Conservation (phyloP, 2,329 filamentous ascomycete species). For the Trichoderma simmonsii region DNA sequence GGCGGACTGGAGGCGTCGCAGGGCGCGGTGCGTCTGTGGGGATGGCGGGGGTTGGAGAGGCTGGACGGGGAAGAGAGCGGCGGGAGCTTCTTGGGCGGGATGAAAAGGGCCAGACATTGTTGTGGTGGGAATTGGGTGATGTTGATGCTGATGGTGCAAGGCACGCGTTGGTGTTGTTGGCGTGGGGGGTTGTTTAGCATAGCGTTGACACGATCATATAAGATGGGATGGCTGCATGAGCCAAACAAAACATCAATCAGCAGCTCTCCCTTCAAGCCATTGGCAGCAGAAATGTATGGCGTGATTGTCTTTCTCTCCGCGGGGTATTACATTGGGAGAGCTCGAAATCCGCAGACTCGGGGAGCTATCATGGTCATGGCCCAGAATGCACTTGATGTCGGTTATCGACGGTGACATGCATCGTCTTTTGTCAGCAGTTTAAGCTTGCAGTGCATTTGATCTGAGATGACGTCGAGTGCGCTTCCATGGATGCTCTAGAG, state of each 20-base stretch:
- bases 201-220: background rate
- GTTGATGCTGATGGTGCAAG: background rate
- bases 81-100: constrained; percentile 2
- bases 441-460: background rate
- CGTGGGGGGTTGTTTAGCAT: background rate
- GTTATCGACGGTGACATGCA: background rate
- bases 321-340: background rate
- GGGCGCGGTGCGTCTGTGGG: constrained; percentile 62
- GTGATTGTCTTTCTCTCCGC: background rate
- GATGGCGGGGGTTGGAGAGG: constrained; percentile 46
- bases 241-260: background rate
- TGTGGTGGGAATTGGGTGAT: background rate
- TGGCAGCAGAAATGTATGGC: background rate
- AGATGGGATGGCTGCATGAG: background rate
- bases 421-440: background rate
- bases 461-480: background rate
- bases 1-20: constrained; percentile 73
- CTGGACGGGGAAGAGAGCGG: background rate
- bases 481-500: background rate
- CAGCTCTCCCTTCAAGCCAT: background rate
- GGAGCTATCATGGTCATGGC: background rate
- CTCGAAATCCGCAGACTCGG: background rate
- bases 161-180: background rate
- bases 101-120: background rate
- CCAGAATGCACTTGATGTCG: background rate